Base-by-base conservation (phyloP, 495 filamentous ascomycete genomes). In the Aspergillus haitiensis region DNA sequence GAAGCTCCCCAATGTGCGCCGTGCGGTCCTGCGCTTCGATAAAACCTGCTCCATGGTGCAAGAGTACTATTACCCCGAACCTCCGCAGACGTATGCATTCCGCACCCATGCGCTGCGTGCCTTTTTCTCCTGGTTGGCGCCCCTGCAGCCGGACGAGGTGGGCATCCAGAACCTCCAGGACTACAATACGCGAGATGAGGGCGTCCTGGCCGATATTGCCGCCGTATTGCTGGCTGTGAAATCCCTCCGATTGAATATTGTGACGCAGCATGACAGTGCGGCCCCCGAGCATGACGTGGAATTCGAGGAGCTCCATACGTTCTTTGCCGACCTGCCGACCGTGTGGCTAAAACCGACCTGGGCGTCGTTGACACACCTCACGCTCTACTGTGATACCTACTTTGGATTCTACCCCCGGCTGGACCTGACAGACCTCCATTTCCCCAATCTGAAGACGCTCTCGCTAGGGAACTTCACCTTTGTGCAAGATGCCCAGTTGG, bases 361-460 rank as follows among this genome's bases (percentile, higher is more conserved):
- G 18, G 32, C 47, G n/a, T 39, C 56, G 5, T 47, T 59, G 34
- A 40, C 37, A 42, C 46, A 59, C 52, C 56, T 59, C 47, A 40
- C 47, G 31, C 56, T 59, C 56, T 51, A 39, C 56, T 51, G 31
- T 11, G 44, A 42, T 18, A 21, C 21, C 15, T 59, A 42, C 46
- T 59, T 39, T 36, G 56, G 56, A 33, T 59, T 59, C 39, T 59
- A 39, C 46, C 56, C 56, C 40, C 15, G 52, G 18, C 31, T 59
- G 6, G 56, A 59, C 18, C 47, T 59, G 12, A 32, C 46, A 16
- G 33, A 40, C 47, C 12, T 59, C 32, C 27, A 51, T 16, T 59
- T 59, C 33, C 56, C 56, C 33, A 32, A 42, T 39, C 46, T 59
- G 11, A 52, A 51, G 36, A 59, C 46, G 16, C 37, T 59, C 1